A percentile compares a stretch with the other conserved stretches of the same genome.
These are phyloP conservation scores for Lathyrus tuberosus DNA, from an alignment of 306 rosid species.

Conservation along the genomic window DNA sequence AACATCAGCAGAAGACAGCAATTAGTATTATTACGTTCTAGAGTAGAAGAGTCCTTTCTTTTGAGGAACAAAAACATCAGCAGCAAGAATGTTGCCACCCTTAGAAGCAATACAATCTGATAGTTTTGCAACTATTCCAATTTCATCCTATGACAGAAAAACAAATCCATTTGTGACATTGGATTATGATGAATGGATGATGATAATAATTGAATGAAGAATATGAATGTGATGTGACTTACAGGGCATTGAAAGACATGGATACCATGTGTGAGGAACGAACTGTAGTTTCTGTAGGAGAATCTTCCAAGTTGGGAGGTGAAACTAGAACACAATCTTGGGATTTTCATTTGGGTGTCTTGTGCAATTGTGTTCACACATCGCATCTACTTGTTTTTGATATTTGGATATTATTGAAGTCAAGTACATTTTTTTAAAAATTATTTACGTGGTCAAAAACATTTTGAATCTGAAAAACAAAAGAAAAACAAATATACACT, in stretches of 20 bases:
- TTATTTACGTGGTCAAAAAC: constrained; percentile 37
- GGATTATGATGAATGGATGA: no score
- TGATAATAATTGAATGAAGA: neutral
- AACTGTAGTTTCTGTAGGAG: constrained; percentile 41
- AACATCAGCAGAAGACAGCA: no score
- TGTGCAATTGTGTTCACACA: constrained; percentile 10
- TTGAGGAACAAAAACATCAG: constrained; percentile 90
- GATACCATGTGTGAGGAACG: constrained; percentile 72
- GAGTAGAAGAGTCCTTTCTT: constrained; percentile 80
- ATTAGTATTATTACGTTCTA: constrained; percentile 60
- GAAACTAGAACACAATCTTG: constrained; percentile 47
- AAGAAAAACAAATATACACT: neutral
- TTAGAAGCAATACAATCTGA: constrained; percentile 88
- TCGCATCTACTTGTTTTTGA: neutral
- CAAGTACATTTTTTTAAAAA: neutral
- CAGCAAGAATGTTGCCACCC: constrained; percentile 86
- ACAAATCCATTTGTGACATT: neutral
- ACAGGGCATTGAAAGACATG: constrained; percentile 91
- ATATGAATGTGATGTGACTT: constrained; percentile 36
- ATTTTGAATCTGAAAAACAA: neutral
- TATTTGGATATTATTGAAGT: constrained; percentile 4
- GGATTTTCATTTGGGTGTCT: constrained; percentile 31
- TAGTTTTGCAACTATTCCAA: constrained; percentile 92
- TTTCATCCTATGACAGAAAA: constrained; percentile 61
- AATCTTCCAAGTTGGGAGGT: constrained; percentile 52